Evolutionary conservation across 805 yeast genomes (phyloP).

Genomic region (Alloascoidea hylecoeti): DNA sequence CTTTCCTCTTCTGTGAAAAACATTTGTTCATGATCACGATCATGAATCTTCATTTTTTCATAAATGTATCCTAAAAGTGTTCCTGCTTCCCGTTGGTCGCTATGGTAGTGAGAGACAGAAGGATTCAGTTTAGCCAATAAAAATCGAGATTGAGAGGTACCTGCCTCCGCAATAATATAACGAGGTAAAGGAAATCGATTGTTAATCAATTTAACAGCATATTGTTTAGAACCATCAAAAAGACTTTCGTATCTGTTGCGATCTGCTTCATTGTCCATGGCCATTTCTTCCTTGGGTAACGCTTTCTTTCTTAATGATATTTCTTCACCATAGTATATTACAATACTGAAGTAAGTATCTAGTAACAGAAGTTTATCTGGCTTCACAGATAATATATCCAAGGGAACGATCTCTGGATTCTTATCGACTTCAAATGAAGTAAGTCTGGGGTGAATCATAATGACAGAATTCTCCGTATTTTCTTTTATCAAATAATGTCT

Average conservation of each 20-base stretch:
- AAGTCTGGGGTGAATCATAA: conserved; percentile 19
- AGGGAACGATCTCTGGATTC: conserved; percentile 36
- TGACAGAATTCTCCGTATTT: conserved; percentile 10
- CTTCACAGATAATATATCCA: conserved; percentile 9
- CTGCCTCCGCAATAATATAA: conserved; percentile 33
- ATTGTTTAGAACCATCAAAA: conserved; percentile 27
- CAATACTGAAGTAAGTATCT: conserved; percentile 13
- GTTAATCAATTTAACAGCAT: conserved; percentile 25
- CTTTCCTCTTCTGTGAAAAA: not conserved
- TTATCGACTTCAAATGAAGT: conserved; percentile 7
- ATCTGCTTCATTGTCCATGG: conserved; percentile 13
- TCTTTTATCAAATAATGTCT: conserved; percentile 19
- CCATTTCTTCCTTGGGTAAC: conserved; percentile 23
- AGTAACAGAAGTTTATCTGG: conserved; percentile 11
- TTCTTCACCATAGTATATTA: conserved; percentile 12
- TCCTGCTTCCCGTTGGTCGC: too few relatives aligned
- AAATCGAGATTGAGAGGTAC: conserved; percentile 34
- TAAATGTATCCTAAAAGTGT: too few relatives aligned
- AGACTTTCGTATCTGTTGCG: conserved; percentile 22
- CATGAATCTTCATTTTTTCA: not conserved
- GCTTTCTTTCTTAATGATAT: conserved; percentile 22
- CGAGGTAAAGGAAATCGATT: conserved; percentile 32
- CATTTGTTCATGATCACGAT: not conserved
- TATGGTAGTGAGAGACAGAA: not conserved
- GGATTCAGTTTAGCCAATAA: conserved; percentile 32